Percentiles rank a stretch among this genome's conserved stretches.
Evolutionary conservation across 345 rosid species (phyloP).

Genomic region (Ceriops zippeliana): DNA sequence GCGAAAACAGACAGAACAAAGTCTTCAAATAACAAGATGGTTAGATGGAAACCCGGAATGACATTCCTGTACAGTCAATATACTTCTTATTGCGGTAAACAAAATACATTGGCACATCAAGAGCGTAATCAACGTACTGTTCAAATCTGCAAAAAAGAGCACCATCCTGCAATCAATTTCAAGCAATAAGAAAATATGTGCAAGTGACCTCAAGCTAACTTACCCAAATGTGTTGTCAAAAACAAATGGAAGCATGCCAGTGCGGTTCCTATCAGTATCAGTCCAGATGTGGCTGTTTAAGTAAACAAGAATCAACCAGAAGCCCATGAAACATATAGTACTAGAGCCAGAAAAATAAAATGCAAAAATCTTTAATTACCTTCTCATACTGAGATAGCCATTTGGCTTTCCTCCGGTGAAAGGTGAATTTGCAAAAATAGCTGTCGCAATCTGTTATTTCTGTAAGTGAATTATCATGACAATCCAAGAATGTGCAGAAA

Average conservation of each 20-base stretch:
- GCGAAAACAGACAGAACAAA: conserved; percentile 4
- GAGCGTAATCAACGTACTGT: conserved; percentile 97
- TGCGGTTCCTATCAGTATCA: conserved; percentile 85
- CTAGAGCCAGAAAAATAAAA: not conserved
- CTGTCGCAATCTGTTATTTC: conserved; percentile 87
- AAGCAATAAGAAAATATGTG: not conserved
- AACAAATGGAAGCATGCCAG: conserved; percentile 97
- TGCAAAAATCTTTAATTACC: conserved; percentile 38
- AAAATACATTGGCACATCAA: conserved; percentile 99
- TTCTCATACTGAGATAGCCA: conserved; percentile 97
- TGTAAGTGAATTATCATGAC: conserved; percentile 28
- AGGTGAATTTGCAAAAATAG: conserved; percentile 97
- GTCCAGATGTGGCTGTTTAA: conserved; percentile 89
- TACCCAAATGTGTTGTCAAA: conserved; percentile 91
- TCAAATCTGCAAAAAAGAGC: conserved; percentile 68
- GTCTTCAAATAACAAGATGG: conserved; percentile 35
- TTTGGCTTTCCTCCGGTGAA: conserved; percentile 96
- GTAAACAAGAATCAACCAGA: conserved; percentile 23
- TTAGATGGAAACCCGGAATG: conserved; percentile 83
- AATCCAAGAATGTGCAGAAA: conserved; percentile 5
- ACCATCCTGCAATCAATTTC: not conserved
- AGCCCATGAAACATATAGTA: conserved; percentile 2
- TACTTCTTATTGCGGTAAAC: conserved; percentile 80
- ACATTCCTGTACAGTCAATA: conserved; percentile 89
- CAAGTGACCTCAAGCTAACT: conserved; percentile 20